Evolutionary conservation across 805 yeast genomes (phyloP).

Genomic region (Blastobotrys americana): DNA sequence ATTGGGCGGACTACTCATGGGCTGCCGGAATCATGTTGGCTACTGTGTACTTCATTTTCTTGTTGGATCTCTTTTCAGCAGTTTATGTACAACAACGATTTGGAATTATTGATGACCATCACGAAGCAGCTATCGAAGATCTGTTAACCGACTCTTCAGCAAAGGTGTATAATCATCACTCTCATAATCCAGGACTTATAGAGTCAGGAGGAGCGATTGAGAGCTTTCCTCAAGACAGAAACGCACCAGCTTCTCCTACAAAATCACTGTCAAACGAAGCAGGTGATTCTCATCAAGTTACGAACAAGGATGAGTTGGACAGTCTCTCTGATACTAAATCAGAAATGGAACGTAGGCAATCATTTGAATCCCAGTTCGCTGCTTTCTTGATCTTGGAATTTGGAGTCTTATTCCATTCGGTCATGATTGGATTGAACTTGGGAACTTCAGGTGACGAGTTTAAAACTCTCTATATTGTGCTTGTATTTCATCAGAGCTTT

Average conservation of each 20-base stretch:
- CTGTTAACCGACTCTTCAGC: conserved; percentile 11
- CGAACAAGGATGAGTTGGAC: conserved; percentile 2
- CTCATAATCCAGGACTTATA: conserved; percentile 9
- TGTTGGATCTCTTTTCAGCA: conserved; percentile 43
- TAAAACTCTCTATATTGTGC: conserved; percentile 53
- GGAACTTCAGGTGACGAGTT: conserved; percentile 62
- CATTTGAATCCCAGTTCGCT: conserved; percentile 31
- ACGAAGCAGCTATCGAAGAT: conserved; percentile 19
- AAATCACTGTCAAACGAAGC: conserved; percentile 1
- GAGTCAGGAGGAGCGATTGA: conserved; percentile 29
- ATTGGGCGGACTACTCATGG: conserved; percentile 50
- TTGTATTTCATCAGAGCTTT: conserved; percentile 68
- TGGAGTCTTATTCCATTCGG: conserved; percentile 69
- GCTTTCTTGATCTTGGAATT: conserved; percentile 57
- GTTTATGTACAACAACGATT: conserved; percentile 35
- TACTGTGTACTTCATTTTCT: conserved; percentile 40
- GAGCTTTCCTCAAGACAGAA: conserved; percentile 2
- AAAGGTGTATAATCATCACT: conserved; percentile 9
- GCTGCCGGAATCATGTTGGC: conserved; percentile 47
- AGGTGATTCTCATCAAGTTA: conserved; percentile 10
- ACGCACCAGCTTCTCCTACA: conserved; percentile 6
- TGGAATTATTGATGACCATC: conserved; percentile 27
- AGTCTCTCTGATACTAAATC: neutral
- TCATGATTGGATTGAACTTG: conserved; percentile 62
- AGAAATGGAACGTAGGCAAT: conserved; percentile 6